These are phyloP conservation scores for Blastobotrys petasosporus DNA, from an alignment of 1,139 yeast genomes.

Conservation along the genomic window DNA sequence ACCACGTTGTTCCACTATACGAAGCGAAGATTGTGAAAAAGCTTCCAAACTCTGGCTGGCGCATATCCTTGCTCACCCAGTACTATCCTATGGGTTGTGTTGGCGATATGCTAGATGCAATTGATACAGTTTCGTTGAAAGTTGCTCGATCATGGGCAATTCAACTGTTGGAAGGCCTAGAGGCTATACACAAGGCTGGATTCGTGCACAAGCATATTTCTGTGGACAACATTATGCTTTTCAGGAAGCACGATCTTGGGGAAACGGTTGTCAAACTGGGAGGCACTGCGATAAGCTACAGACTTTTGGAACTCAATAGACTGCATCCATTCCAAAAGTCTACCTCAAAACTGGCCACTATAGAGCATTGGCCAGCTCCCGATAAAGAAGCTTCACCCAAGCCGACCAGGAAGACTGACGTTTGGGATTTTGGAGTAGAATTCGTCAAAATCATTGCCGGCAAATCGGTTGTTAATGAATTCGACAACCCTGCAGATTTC, in stretches of 20 bases:
- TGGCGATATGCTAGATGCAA: conserved; percentile 61
- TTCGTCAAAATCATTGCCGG: conserved; percentile 72
- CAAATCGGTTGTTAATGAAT: conserved; percentile 46
- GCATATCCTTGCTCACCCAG: conserved; percentile 61
- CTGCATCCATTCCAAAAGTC: conserved; percentile 29
- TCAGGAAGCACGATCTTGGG: conserved; percentile 46
- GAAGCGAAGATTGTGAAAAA: conserved; percentile 52
- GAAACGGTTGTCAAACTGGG: conserved; percentile 56
- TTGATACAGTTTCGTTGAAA: conserved; percentile 61
- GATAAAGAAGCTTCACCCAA: conserved; percentile 43
- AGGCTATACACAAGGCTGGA: conserved; percentile 75
- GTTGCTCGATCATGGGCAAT: conserved; percentile 86
- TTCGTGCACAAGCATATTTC: conserved; percentile 65
- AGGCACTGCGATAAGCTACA: conserved; percentile 66
- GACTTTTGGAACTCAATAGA: conserved; percentile 52
- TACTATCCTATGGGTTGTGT: conserved; percentile 54
- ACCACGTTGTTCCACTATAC: conserved; percentile 55
- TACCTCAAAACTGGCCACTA: conserved; percentile 31
- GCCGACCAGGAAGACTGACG: conserved; percentile 76
- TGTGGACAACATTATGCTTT: conserved; percentile 52
- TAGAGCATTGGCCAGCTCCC: conserved; percentile 65
- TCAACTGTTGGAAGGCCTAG: conserved; percentile 78
- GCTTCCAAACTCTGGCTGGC: conserved; percentile 48
- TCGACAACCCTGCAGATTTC: conserved; percentile 57
- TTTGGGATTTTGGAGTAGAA: conserved; percentile 85